Percentiles rank a stretch among this genome's conserved stretches.
Conservation (phyloP, 2,329 filamentous ascomycete genomes). For the Nemania sp. region DNA sequence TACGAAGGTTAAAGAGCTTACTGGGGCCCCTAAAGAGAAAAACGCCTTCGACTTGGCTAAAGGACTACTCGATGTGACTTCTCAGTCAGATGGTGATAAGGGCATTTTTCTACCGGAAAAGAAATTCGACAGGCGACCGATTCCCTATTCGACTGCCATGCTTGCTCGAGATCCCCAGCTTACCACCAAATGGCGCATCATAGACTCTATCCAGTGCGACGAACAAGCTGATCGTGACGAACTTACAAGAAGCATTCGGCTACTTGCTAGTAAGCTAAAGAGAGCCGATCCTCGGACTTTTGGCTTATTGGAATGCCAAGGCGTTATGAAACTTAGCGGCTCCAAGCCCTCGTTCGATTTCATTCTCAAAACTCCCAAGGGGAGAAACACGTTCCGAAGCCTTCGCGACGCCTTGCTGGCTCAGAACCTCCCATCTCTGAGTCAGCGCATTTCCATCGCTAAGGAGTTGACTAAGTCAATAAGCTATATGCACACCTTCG, state of each 20-base stretch:
- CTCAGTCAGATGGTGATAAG: not conserved
- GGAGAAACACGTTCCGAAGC: not conserved
- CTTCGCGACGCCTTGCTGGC: not conserved
- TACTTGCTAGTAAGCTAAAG: constrained; percentile 12
- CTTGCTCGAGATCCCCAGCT: not conserved
- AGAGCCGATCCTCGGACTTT: constrained; percentile 15
- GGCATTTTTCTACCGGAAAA: constrained; percentile 4
- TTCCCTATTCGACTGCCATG: constrained; percentile 10
- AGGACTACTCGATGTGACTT: constrained; percentile 10
- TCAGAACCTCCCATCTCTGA: not conserved
- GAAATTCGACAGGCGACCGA: not conserved
- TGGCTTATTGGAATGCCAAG: constrained; percentile 13
- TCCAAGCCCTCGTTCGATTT: not conserved
- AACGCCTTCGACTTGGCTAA: constrained; percentile 9
- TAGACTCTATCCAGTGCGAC: constrained; percentile 10
- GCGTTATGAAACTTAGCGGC: constrained; percentile 4
- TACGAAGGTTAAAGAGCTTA: not conserved
- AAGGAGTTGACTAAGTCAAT: constrained; percentile 14
- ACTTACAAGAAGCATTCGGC: not conserved
- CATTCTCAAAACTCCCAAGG: constrained; percentile 1
- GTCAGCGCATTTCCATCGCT: not conserved
- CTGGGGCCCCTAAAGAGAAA: constrained; percentile 4
- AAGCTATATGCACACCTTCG: constrained; percentile 17
- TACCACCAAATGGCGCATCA: constrained; percentile 4
- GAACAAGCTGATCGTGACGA: constrained; percentile 7